Percentiles rank a stretch among this genome's conserved stretches.
Conservation (phyloP, 768 basidiomycete species). For the Tricholoma sp. region DNA sequence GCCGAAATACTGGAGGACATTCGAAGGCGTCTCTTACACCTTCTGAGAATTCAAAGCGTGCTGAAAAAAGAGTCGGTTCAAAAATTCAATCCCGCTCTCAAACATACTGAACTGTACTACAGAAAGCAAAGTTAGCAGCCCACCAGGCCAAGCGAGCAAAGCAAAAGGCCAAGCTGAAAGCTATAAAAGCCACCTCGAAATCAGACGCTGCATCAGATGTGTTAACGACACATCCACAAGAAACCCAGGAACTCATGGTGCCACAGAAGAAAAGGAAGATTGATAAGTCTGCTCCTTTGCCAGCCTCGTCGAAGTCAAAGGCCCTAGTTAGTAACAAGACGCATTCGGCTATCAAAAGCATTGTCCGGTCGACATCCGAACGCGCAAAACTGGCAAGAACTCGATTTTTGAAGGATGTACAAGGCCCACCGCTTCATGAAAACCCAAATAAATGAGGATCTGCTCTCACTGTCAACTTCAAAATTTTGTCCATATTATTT, state of each 20-base stretch:
- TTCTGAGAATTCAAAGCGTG: slow-evolving; percentile 47
- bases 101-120: neutral
- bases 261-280: slow-evolving; percentile 16
- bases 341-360: slow-evolving; percentile 20
- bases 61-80: slow-evolving; percentile 51
- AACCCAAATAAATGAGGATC: neutral
- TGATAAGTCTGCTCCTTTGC: slow-evolving; percentile 7
- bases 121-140: slow-evolving; percentile 44
- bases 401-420: slow-evolving; percentile 11
- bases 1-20: slow-evolving; percentile 22
- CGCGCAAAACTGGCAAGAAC: slow-evolving; percentile 34
- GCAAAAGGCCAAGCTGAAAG: slow-evolving; percentile 41
- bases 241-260: neutral
- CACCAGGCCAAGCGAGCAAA: slow-evolving; percentile 45
- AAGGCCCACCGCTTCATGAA: neutral
- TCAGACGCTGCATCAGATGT: neutral
- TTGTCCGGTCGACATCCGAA: slow-evolving; percentile 32
- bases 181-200: slow-evolving; percentile 5
- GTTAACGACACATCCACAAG: neutral
- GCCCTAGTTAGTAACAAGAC: neutral
- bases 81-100: too few relatives aligned
- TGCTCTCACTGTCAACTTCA: neutral
- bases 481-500: neutral
- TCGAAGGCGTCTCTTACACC: slow-evolving; percentile 19
- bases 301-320: neutral